Evolutionary conservation across 768 basidiomycete species (phyloP).

Genomic region (Agaricus subrufescens): DNA sequence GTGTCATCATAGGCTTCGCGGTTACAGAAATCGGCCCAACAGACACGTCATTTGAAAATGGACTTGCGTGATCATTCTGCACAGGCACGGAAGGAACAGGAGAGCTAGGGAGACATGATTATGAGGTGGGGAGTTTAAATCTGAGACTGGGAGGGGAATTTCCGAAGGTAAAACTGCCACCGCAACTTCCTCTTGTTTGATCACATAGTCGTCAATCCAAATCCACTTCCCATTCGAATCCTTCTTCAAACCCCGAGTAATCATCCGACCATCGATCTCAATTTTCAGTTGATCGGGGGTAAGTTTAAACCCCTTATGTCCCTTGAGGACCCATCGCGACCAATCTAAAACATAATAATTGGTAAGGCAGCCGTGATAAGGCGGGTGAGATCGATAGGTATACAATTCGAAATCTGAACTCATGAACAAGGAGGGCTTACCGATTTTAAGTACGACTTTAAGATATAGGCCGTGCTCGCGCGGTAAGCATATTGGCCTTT

Average conservation of each 20-base stretch:
- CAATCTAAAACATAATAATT: constrained; percentile 26
- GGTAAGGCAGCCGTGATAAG: neutral
- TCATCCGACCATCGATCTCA: constrained; percentile 27
- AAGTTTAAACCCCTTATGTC: constrained; percentile 36
- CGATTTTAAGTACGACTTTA: constrained; percentile 31
- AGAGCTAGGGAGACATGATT: neutral
- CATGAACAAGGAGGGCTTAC: constrained; percentile 17
- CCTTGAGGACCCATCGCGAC: constrained; percentile 31
- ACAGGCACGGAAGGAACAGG: neutral
- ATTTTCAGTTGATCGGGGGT: constrained; percentile 29
- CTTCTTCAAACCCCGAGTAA: constrained; percentile 23
- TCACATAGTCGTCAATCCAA: constrained; percentile 12
- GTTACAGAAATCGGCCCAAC: neutral
- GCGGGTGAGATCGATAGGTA: too few species aligned
- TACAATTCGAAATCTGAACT: neutral
- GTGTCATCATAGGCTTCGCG: neutral
- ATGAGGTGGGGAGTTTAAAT: neutral
- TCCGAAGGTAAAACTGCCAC: neutral
- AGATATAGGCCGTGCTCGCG: too few species aligned
- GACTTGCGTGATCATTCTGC: neutral
- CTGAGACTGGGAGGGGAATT: neutral
- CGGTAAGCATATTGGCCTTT: too few species aligned
- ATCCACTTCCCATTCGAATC: constrained; percentile 16
- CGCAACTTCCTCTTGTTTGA: constrained; percentile 7
- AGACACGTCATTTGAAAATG: neutral